Base-by-base conservation (phyloP, 306 rosid species). In the Prunus campanulata region DNA sequence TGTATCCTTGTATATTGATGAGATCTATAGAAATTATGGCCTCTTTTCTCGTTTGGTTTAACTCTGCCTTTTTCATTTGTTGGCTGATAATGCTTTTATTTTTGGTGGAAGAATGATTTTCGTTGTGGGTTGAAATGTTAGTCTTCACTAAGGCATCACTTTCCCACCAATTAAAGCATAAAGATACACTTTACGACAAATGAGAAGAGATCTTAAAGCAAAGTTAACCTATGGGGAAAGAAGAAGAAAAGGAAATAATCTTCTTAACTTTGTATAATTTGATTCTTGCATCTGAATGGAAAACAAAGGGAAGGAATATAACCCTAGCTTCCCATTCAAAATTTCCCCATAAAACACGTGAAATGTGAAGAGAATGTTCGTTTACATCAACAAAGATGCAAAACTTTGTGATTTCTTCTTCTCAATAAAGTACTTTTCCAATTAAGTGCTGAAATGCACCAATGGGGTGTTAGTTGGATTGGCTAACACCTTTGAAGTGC, bases 1-100 rank as follows among this genome's bases (percentile, higher is more conserved):
- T 15, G 30, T 44, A 75, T 69, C 49, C 52, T 52, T 68, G 54
- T 79, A 42, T 48, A 71, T 81, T 72, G 48, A 67, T 68, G 78
- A 29, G 51, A 47, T 62, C 32, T 2, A 49, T 32, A 46, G 19
- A 46, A 3, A 29, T 29, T 3, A 0, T 29, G 67, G 46, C 44
- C 46, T 2, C 14, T 6, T 6, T 15, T 1, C 11, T 7, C 6
- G n/a, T 60, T 13, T 11, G 10, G 44, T 14, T 62, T 14, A 30
- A 2, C 16, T 12, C 9, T 12, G 35, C 19, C 35, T 60, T 24
- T 60, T 4, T 0, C 32, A 11, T 62, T 29, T 62, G 42, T 62
- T 62, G 22, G 7, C 20, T 6, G 10, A 5, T 10, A 24, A 14
- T 24, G 66, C 15, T 29, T 62, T 27, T 62, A 2, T 20, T 2